phyloP scores from a whole-genome alignment of 2,329 filamentous ascomycete species.

The Coniochaeta hoffmannii region DNA sequence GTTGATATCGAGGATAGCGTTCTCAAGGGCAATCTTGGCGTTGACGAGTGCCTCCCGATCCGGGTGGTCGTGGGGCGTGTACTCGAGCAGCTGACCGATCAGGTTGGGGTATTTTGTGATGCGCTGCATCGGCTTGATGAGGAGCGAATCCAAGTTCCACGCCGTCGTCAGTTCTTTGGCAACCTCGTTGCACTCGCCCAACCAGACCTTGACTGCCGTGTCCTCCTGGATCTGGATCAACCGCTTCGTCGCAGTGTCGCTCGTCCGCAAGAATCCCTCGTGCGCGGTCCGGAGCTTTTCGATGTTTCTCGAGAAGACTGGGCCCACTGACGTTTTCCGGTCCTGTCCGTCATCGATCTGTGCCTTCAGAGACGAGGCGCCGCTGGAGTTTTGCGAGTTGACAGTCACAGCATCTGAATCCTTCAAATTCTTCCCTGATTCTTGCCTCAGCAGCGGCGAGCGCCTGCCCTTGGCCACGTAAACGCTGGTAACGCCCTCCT shows the following conservation, averaged over 20 bases:
- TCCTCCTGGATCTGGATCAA: constrained; percentile 58
- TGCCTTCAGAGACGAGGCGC: constrained; percentile 23
- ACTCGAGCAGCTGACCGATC: constrained; percentile 69
- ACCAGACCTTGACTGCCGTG: constrained; percentile 68
- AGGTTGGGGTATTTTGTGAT: constrained; percentile 90
- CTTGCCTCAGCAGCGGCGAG: constrained; percentile 32
- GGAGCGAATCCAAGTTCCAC: constrained; percentile 91
- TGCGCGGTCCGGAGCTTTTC: constrained; percentile 54
- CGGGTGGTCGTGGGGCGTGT: constrained; percentile 76
- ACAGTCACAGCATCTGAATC: constrained; percentile 22
- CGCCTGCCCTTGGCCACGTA: constrained; percentile 58
- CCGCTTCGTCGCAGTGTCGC: constrained; percentile 53
- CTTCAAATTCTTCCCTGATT: constrained; percentile 16
- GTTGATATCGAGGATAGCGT: constrained; percentile 79
- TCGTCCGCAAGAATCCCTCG: constrained; percentile 56
- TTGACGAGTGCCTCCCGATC: constrained; percentile 60
- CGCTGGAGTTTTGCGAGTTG: constrained; percentile 26
- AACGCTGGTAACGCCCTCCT: constrained; percentile 69
- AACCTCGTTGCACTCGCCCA: constrained; percentile 86
- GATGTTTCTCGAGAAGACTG: constrained; percentile 48
- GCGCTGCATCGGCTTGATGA: constrained; percentile 94
- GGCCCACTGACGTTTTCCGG: constrained; percentile 43
- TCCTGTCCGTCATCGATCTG: constrained; percentile 46
- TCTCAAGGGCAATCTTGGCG: constrained; percentile 48
- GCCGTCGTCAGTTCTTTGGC: constrained; percentile 87